phyloP scores from a whole-genome alignment of 495 filamentous ascomycete genomes.

The Hypoxylon perforatum region DNA sequence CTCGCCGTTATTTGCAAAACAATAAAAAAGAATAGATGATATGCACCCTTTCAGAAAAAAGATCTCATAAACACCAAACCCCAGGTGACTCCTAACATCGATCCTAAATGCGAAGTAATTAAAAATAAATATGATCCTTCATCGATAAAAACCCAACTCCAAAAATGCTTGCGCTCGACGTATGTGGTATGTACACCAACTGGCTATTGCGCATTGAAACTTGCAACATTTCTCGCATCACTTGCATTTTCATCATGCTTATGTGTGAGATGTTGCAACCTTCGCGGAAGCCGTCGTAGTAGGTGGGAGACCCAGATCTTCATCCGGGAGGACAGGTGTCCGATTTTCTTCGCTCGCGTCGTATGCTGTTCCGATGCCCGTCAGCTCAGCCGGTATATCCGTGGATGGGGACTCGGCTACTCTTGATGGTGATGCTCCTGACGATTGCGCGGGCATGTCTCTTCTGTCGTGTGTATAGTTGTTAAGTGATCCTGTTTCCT shows the following conservation, averaged over 20 bases:
- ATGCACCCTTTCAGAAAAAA: background rate
- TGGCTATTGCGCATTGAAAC: slow-evolving; percentile 8
- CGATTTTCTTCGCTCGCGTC: slow-evolving; percentile 23
- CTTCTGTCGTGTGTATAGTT: slow-evolving; percentile 35
- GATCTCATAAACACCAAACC: slow-evolving; percentile 8
- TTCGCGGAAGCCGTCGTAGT: slow-evolving; percentile 26
- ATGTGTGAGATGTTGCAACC: slow-evolving; percentile 31
- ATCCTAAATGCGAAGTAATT: background rate
- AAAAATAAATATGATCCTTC: too few species aligned
- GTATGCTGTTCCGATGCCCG: slow-evolving; percentile 33
- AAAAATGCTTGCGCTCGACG: slow-evolving; percentile 7
- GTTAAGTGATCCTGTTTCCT: slow-evolving; percentile 12
- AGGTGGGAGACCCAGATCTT: slow-evolving; percentile 29
- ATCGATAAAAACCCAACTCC: too few species aligned
- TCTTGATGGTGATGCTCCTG: slow-evolving; percentile 29
- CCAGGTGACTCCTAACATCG: slow-evolving; percentile 4
- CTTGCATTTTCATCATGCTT: slow-evolving; percentile 28
- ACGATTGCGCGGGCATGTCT: slow-evolving; percentile 37
- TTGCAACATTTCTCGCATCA: slow-evolving; percentile 11
- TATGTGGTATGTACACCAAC: slow-evolving; percentile 24
- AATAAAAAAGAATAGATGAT: slow-evolving; percentile 2
- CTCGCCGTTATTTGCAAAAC: slow-evolving; percentile 6
- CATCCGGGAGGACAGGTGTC: slow-evolving; percentile 23
- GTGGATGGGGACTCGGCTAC: slow-evolving; percentile 15
- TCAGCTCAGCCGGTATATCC: slow-evolving; percentile 27